Evolutionary conservation across 768 basidiomycete genomes (phyloP), one percentile per base, ranked within the genome.

Genomic region (Pleurotus ostreatus): DNA sequence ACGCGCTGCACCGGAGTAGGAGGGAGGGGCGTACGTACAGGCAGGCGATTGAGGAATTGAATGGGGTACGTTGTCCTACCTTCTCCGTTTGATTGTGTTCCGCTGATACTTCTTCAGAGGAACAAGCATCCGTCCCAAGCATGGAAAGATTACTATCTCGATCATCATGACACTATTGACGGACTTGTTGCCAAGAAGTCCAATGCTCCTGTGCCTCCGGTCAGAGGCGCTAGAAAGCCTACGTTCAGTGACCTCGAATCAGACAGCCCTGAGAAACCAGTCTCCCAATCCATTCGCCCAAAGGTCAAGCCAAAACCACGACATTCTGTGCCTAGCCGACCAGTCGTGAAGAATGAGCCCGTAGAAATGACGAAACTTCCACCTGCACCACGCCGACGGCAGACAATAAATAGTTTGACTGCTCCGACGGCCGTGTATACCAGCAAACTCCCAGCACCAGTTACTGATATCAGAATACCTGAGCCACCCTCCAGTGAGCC

Each of bases 131-230:
- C 78, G 15, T 79, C 86, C 38, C 83, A 76, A 65, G 69, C 86
- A 20, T 91, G 88, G 88, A 90, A 89, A 64, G 89, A 91, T 62
- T 89, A 89, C 64, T 91, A 86, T 61, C 75, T 91, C 13, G 86
- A 89, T 56, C 78, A 89, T 62, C 83, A 80, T 57, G 74, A 78
- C 51, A 79, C 82, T 41, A 71, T 90, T 37, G 83, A 89, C 62
- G 68, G 70, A 25, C 63, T 66, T 11, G 65, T 70, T 18, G 67
- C 51, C 66, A 64, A 26, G 61, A 70, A 49, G 64, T 65, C 51
- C 63, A 56, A 57, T 60, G 58, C 55, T 65, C 45, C 20, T 16
- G 54, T 40, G 47, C 41, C 52, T n/a, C 13, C 16, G 8, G 45
- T 26, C 7, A 61, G 60, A 30, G 59, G 59, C 4, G 57, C 45